Percentiles rank a stretch among this genome's conserved stretches.
Conservation (phyloP, 441 rosid genomes). For the Pelargonium fulgidum region DNA sequence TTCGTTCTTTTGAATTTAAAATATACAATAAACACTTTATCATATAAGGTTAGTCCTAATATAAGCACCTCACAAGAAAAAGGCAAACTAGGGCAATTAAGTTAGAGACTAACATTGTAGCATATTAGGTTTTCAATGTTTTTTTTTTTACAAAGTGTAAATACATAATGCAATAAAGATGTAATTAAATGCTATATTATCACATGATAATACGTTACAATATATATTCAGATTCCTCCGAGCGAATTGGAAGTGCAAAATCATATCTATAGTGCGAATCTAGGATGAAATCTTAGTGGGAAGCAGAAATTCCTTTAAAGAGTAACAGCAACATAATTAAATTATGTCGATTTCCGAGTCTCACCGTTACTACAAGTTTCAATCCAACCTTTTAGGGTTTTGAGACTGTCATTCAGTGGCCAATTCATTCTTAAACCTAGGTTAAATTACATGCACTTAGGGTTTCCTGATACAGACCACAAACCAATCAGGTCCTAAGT, state of each 20-base stretch:
- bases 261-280: not conserved
- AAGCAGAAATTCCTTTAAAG: not conserved
- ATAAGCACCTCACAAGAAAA: not conserved
- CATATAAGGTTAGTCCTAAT: not conserved
- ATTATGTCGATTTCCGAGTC: not conserved
- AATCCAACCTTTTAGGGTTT: slow-evolving; percentile 6
- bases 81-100: not conserved
- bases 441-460: slow-evolving; percentile 2
- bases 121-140: not conserved
- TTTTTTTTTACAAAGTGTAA: not conserved
- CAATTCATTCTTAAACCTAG: not conserved
- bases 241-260: not conserved
- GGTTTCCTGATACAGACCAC: slow-evolving; percentile 4
- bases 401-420: not conserved
- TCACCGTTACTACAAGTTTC: not conserved
- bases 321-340: not conserved
- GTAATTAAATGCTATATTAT: not conserved
- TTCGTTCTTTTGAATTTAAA: too few relatives aligned
- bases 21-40: not conserved
- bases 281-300: not conserved
- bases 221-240: not conserved
- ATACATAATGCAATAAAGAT: not conserved
- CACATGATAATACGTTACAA: not conserved
- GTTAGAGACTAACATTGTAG: not conserved
- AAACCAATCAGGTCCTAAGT: slow-evolving; percentile 3